Evolutionary conservation across 108 stramenopile species (phyloP), one percentile per base, ranked within the genome.

Genomic region (Craspedostauros australis): DNA sequence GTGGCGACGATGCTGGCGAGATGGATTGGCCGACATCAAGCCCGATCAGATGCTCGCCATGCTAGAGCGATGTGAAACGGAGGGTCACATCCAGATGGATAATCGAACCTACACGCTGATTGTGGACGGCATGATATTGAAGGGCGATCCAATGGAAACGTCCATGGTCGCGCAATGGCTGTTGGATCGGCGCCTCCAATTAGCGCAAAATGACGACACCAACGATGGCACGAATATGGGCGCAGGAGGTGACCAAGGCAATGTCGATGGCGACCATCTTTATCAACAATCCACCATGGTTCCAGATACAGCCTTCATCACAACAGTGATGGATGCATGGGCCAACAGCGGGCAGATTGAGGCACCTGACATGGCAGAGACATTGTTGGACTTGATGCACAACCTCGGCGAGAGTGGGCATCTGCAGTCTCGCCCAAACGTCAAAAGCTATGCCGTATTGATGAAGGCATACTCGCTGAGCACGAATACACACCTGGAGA

Each of bases 241-340:
- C 34, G 34, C 14, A 36, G 11, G 11, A 14, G 11, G 9, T 14
- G 14, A 36, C 11, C 9, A 14, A 36, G 14, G 14, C 11, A 36
- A 36, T 36, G 50, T 36, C 8, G 50, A 50, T 20, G 66, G 59
- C 8, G 55, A 58, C 5, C 43, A 54, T 38, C 5, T n/a, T n/a
- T n/a, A n/a, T n/a, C n/a, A n/a, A n/a, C n/a, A n/a, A n/a, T n/a
- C 44, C 2, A 34, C 9, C 3, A 20, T 69, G 49, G 39, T 52
- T 47, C 84, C 80, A 0, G 81, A 80, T 46, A 69, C 70, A 1
- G 28, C 72, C 15, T 64, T 75, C 50, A 70, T 76, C 56, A 80
- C 81, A 7, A 68, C 60, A 30, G 78, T 86, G 0, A 64, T 86
- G 34, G 64, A 68, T 28, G 77, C 77, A 14, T 86, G 80, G 80